These are phyloP conservation scores for Phytopythium montanum DNA, from an alignment of 352 stramenopile species.

Conservation along the genomic window DNA sequence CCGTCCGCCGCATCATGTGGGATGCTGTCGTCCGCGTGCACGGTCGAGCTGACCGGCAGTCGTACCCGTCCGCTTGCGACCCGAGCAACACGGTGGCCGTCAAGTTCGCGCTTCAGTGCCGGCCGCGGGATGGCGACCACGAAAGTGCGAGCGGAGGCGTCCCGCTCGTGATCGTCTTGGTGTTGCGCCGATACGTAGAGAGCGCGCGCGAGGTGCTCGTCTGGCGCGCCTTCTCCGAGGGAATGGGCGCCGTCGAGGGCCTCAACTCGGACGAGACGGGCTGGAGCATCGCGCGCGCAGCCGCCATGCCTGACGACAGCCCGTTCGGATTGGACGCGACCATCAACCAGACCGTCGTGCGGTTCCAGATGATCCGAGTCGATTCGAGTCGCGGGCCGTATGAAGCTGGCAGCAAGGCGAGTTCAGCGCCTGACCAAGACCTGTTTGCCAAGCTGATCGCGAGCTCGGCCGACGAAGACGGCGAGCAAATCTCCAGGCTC, in stretches of 20 bases:
- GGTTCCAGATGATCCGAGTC: constrained; percentile 7
- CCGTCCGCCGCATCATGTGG: constrained; percentile 4
- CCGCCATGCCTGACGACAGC: background rate
- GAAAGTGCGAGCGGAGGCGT: constrained; percentile 1
- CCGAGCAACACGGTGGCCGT: constrained; percentile 28
- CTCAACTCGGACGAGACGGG: constrained; percentile 51
- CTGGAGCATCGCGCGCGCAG: constrained; percentile 36
- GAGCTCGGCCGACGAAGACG: constrained; percentile 21
- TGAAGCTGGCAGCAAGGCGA: background rate
- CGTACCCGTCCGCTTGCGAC: constrained; percentile 9
- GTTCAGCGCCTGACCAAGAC: constrained; percentile 3
- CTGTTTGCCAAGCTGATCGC: constrained; percentile 26
- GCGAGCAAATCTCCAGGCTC: constrained; percentile 16
- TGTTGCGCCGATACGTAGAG: constrained; percentile 28
- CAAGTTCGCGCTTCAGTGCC: constrained; percentile 20
- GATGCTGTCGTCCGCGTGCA: constrained; percentile 4
- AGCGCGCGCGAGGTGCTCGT: constrained; percentile 38
- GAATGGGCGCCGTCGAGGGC: constrained; percentile 23
- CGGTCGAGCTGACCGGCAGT: background rate
- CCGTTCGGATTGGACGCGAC: background rate
- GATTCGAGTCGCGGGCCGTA: background rate
- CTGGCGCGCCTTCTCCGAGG: constrained; percentile 41
- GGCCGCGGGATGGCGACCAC: constrained; percentile 1
- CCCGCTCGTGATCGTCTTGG: constrained; percentile 11
- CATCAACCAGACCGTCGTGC: constrained; percentile 9